Base-by-base conservation (phyloP, 768 basidiomycete species). In the Hortiboletus campestris region DNA sequence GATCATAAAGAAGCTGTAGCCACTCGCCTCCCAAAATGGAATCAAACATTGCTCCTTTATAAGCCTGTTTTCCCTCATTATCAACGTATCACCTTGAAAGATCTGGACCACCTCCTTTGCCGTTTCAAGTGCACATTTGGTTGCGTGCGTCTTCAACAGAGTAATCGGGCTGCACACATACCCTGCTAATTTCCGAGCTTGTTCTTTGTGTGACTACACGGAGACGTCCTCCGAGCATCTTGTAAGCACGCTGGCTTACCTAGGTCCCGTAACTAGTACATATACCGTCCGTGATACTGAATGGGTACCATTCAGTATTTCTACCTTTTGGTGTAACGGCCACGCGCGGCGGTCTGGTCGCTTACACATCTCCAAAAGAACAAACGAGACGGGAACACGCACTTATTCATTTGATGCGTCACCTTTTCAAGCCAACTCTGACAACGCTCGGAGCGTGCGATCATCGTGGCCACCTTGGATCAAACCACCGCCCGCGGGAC, bases 361-460 rank as follows among this genome's bases (percentile, higher is more conserved):
- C n/a, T n/a, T n/a, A n/a, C n/a, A 34, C 42, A 65, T 28, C 19
- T 73, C 71, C 6, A n/a, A 31, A 45, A 20, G 6, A 3, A 47
- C 25, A 3, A 10, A 46, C 20, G 20, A 29, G 44, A 22, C 1
- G 16, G 22, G 13, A 48, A 22, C 4, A 58, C 73, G 31, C 42
- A 80, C 80, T 89, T 80, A 66, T 76, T 82, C 89, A 92, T 91
- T 70, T 92, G 90, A 68, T 83, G 84, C 0, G 89, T 92, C 51
- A 93, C 71, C 25, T 25, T 25, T 25, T 25, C 25, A 25, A 25
- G 25, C 6, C 25, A 25, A 25, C 25, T 25, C 25, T 25, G 25
- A 25, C 25, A 25, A 25, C 25, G 4, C 25, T 25, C 25, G 25
- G 25, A 6, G 25, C 25, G 25, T 25, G 25, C 25, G 25, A 25